Base-by-base conservation (phyloP, 169 alveolate species). In the Plasmodium cynomolgi region DNA sequence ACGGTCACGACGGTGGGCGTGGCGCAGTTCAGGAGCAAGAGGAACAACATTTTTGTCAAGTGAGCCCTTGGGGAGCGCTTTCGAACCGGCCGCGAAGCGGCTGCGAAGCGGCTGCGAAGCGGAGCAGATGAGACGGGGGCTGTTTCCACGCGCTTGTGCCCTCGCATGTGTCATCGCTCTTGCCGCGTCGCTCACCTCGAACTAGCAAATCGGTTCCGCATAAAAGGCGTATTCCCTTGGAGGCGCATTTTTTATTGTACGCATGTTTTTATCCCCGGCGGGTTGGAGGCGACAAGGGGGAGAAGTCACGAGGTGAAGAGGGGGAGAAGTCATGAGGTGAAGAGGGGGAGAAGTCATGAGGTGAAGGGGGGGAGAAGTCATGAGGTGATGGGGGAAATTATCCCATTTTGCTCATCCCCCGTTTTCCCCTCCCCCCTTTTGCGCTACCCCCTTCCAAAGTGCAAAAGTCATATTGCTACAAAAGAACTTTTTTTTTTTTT, bases 21-120 rank as follows among this genome's bases (percentile, higher is more conserved):
- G 41, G 23, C 77, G 0, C 44, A 73, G 31, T 74, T 50, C 26
- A 47, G 81, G 79, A 77, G 82, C 75, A 85, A 85, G 58, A 47
- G 85, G 41, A 54, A 75, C 58, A 85, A 75, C 68, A 77, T 85
- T 17, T 85, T 73, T 31, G 84, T 85, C n/a, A 85, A 85, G 31
- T 85, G 71, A 54, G 71, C 58, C 17, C 6, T 13, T 13, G 0
- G n/a, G n/a, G n/a, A n/a, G n/a, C n/a, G n/a, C n/a, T n/a, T n/a
- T n/a, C 1, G 54, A 41, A 41, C 4, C 3, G 54, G 54, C 54
- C 2, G 54, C 54, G 13, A 41, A 41, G 3, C 13, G 9, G 20
- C 6, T 13, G 0, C 1, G 54, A 41, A 41, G 17, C 3, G 54
- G 54, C 54, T 9, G 54, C 54, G 13, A 41, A 41, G 3, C 13